Base-by-base conservation (phyloP, 106 monocot genomes). In the Dendrobium officinale region DNA sequence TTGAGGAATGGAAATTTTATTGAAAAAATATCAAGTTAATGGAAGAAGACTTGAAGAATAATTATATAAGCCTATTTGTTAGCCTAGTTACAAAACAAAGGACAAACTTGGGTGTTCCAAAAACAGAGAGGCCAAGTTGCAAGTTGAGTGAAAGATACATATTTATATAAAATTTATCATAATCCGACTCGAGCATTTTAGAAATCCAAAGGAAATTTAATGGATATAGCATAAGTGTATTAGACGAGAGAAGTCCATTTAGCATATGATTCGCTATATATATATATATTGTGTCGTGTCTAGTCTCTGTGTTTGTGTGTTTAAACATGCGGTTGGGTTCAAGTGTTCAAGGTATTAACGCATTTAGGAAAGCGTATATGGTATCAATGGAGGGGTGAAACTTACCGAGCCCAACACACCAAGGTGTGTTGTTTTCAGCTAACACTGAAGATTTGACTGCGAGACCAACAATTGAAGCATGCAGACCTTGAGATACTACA, bases 321-420 rank as follows among this genome's bases (percentile, higher is more conserved):
- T 54, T 54, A 16, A 54, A 54, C 54, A 54, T 10, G 1, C 0
- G 16, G 16, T 54, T 54, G 16, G 54, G 9, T 54, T 16, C 54
- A 16, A 9, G 9, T 1, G 9, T 54, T 16, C 54, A 16, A 9
- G 9, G 16, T 10, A 54, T 61, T 61, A n/a, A n/a, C 4, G 22
- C n/a, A 20, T 22, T n/a, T 61, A 61, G 61, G 22, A 61, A 61
- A 61, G 61, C n/a, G 22, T 22, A 61, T 19, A 61, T 61, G 61
- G 22, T 22, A 61, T 61, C 20, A 61, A 1, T 73, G 67, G 41
- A 72, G 75, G 55, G 55, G 19, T 64, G 47, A 42, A 81, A 76
- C 73, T 61, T 81, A 92, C 95, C 95, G 73, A 95, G 85, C 81
- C 95, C 92, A 49, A 90, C 72, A 84, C 95, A 92, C 85, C 86